These are phyloP conservation scores for Posidonia oceanica DNA, from an alignment of 116 monocot species.

Conservation along the genomic window DNA sequence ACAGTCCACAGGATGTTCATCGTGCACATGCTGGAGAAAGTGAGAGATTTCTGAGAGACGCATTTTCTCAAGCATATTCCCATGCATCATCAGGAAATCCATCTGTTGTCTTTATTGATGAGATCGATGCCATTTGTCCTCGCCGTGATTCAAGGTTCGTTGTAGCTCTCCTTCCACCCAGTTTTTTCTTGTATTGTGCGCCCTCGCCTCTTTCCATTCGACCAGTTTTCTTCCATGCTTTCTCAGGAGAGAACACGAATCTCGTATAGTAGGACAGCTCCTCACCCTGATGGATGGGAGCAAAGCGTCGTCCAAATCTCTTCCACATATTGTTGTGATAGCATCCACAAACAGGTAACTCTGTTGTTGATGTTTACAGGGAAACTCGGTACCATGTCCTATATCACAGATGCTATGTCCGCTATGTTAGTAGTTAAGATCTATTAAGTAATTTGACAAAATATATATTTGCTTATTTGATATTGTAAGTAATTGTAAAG, in stretches of 20 bases:
- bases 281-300: slow-evolving; percentile 83
- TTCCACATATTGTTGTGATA: slow-evolving; percentile 70
- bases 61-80: slow-evolving; percentile 69
- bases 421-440: too few relatives aligned
- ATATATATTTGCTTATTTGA: too few relatives aligned
- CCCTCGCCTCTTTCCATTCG: background rate
- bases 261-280: slow-evolving; percentile 84
- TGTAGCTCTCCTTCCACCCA: background rate
- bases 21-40: slow-evolving; percentile 83
- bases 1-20: slow-evolving; percentile 68
- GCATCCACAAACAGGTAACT: slow-evolving; percentile 84
- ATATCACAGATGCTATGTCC: too few relatives aligned
- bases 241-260: slow-evolving; percentile 64
- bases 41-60: slow-evolving; percentile 62
- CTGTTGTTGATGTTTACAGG: background rate
- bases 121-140: slow-evolving; percentile 91
- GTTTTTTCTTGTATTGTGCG: slow-evolving; percentile 4
- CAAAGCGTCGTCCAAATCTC: slow-evolving; percentile 35
- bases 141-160: slow-evolving; percentile 41
- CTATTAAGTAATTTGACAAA: too few relatives aligned
- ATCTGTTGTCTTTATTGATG: slow-evolving; percentile 91
- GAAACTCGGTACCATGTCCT: background rate
- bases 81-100: slow-evolving; percentile 64
- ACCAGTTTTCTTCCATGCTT: background rate
- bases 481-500: too few relatives aligned